Evolutionary conservation across 2,329 filamentous ascomycete genomes (phyloP).

Genomic region (Aspergillus melleus): DNA sequence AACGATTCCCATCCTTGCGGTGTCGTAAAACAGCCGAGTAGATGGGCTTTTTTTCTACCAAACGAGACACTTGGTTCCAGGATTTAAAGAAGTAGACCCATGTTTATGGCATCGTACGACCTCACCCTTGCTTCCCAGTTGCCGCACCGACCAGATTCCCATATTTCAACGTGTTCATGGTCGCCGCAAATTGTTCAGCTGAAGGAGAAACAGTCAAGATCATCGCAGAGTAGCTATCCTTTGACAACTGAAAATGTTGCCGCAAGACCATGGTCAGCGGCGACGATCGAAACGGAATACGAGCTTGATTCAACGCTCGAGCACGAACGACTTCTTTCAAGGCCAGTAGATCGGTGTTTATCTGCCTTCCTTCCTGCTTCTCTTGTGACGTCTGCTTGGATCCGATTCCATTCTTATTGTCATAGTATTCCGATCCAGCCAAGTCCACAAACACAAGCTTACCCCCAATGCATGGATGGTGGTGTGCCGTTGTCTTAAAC

Average conservation of each 20-base stretch:
- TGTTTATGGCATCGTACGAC: no score
- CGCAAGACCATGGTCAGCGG: slow-evolving; percentile 47
- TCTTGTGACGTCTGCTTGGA: slow-evolving; percentile 40
- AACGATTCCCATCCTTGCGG: no score
- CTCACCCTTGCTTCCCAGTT: slow-evolving; percentile 1
- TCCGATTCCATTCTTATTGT: slow-evolving; percentile 17
- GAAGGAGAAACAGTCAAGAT: slow-evolving; percentile 44
- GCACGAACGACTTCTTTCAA: slow-evolving; percentile 51
- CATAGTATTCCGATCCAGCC: slow-evolving; percentile 47
- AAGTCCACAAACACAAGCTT: slow-evolving; percentile 50
- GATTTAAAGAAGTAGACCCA: no score
- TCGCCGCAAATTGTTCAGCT: slow-evolving; percentile 38
- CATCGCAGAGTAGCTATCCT: slow-evolving; percentile 34
- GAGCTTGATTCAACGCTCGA: slow-evolving; percentile 30
- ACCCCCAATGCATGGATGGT: slow-evolving; percentile 37
- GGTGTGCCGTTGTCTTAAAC: slow-evolving; percentile 16
- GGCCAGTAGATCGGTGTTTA: slow-evolving; percentile 48
- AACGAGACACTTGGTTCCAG: no score
- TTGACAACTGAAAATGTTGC: slow-evolving; percentile 33
- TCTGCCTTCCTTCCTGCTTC: slow-evolving; percentile 44
- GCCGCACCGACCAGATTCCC: slow-evolving; percentile 41
- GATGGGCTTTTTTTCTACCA: no score
- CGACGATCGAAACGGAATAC: slow-evolving; percentile 46
- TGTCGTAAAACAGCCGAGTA: no score
- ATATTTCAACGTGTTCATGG: slow-evolving; percentile 47